Evolutionary conservation across 2,329 filamentous ascomycete genomes (phyloP).

Genomic region (Arthrobotrys pseudoclavata): DNA sequence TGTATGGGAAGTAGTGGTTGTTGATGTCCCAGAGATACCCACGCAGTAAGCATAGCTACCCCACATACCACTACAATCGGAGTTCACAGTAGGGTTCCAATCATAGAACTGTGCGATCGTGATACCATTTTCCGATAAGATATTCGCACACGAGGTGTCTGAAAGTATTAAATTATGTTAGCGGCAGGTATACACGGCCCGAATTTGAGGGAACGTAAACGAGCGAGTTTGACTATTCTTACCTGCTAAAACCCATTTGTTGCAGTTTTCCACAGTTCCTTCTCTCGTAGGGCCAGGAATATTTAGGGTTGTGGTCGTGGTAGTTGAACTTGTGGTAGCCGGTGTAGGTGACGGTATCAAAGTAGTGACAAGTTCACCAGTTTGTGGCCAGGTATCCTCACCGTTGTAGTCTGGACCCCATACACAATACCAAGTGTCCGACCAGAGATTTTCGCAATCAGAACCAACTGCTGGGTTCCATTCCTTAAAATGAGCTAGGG

Average conservation of each 20-base stretch:
- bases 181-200: background rate
- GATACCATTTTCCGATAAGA: constrained; percentile 45
- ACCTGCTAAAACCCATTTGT: constrained; percentile 47
- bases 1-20: constrained; percentile 16
- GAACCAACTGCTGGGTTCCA: constrained; percentile 53
- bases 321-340: constrained; percentile 35
- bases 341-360: constrained; percentile 32
- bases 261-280: constrained; percentile 42
- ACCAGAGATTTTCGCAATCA: constrained; percentile 48
- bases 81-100: constrained; percentile 45
- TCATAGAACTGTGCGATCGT: constrained; percentile 43
- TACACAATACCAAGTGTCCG: constrained; percentile 37
- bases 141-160: constrained; percentile 41
- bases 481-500: constrained; percentile 47
- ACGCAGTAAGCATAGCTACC: constrained; percentile 37
- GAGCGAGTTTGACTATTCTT: constrained; percentile 23
- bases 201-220: constrained; percentile 1
- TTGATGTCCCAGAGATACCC: constrained; percentile 30
- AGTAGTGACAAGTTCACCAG: constrained; percentile 18
- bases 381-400: constrained; percentile 21
- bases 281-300: constrained; percentile 43
- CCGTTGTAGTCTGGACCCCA: constrained; percentile 44
- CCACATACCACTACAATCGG: constrained; percentile 46
- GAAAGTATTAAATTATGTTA: constrained; percentile 32
- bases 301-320: constrained; percentile 34